Conservation (phyloP, 768 basidiomycete species). For the Lactarius quietus region DNA sequence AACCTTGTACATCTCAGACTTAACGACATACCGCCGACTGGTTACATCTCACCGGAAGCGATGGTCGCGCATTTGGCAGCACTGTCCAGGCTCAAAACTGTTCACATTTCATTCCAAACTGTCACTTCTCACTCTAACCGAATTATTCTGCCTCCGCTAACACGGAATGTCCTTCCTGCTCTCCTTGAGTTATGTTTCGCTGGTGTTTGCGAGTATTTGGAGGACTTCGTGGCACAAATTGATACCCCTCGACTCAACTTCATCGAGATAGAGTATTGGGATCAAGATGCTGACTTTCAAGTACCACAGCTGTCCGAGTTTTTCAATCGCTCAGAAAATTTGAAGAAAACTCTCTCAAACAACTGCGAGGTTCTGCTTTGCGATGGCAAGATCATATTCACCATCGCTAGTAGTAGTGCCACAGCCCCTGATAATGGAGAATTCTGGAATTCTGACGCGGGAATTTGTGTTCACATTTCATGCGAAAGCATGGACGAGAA, state of each 20-base stretch:
- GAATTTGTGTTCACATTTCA: not conserved
- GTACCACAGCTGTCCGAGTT: not conserved
- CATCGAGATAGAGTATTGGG: not conserved
- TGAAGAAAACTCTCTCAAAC: not conserved
- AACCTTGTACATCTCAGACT: too few relatives aligned
- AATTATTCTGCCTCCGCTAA: not conserved
- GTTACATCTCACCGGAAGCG: too few relatives aligned
- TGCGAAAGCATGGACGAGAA: not conserved
- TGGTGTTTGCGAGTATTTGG: not conserved
- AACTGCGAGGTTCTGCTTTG: not conserved
- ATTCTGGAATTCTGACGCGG: not conserved
- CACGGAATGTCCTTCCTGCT: not conserved
- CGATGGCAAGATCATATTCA: not conserved
- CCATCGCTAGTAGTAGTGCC: not conserved
- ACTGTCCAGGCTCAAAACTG: not conserved
- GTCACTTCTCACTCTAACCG: not conserved
- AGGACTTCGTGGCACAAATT: not conserved
- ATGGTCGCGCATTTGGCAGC: not conserved
- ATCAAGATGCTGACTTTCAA: not conserved
- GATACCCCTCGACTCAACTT: not conserved
- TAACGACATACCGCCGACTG: too few relatives aligned
- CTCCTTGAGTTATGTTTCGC: too few relatives aligned
- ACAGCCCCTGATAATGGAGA: not conserved
- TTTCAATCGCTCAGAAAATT: not conserved
- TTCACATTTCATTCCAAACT: not conserved